Evolutionary conservation across 1,284 basidiomycete species (phyloP).

Genomic region (Cryptococcus sp.): DNA sequence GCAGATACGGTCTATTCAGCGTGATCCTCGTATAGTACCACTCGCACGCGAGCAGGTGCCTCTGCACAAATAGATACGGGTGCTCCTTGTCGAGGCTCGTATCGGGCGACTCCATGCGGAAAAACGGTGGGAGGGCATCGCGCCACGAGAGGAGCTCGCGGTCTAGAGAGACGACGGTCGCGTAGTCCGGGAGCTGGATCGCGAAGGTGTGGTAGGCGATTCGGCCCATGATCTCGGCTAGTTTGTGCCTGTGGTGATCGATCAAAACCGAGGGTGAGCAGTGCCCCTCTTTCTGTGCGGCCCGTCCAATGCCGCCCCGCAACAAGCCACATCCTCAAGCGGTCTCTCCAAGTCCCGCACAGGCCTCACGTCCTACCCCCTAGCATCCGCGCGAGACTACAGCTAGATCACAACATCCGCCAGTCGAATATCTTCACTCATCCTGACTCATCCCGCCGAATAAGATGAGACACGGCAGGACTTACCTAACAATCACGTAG

Average conservation of each 20-base stretch:
- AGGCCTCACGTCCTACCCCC: no score
- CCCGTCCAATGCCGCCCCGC: background rate
- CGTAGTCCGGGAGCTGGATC: constrained; percentile 51
- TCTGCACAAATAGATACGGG: constrained; percentile 49
- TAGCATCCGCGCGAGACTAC: no score
- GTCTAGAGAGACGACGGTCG: constrained; percentile 50
- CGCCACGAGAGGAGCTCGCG: constrained; percentile 50
- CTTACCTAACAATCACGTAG: constrained; percentile 48
- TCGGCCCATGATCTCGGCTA: constrained; percentile 51
- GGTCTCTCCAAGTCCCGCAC: no score
- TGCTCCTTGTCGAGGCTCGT: constrained; percentile 41
- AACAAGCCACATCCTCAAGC: no score
- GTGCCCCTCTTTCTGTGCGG: no score
- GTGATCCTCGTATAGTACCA: constrained; percentile 50
- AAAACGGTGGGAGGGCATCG: constrained; percentile 46
- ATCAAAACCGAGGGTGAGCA: constrained; percentile 1
- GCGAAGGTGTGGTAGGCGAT: constrained; percentile 53
- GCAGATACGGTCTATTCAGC: constrained; percentile 49
- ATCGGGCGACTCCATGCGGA: constrained; percentile 45
- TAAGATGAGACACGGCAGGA: background rate
- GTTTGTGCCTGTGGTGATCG: constrained; percentile 35
- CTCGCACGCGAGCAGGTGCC: constrained; percentile 47
- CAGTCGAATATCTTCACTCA: no score
- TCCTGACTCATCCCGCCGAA: background rate
- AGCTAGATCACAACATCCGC: no score